Evolutionary conservation across 441 rosid genomes (phyloP), one percentile per base, ranked within the genome.

Genomic region (Hypseocharis bilobata): DNA sequence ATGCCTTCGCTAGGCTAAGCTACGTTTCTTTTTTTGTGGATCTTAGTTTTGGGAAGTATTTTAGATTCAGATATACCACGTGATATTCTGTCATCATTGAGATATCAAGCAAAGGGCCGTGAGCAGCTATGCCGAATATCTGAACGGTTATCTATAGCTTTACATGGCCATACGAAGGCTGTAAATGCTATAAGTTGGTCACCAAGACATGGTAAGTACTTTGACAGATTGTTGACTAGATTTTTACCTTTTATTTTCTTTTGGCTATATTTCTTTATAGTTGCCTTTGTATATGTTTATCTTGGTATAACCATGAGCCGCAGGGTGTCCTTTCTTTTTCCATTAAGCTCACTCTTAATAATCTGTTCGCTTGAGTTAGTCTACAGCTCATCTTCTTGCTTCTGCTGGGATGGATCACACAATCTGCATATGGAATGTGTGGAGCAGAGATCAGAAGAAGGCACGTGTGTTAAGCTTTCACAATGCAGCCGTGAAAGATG

Each of bases 321-420:
- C 56, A 0, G 23, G 17, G 17, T 22, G 17, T 4, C 56, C 56
- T 49, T n/a, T 49, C 6, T 49, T 17, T 17, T 13, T 13, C 22
- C n/a, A 22, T 49, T 16, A 16, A 47, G 19, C 44, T 32, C 57
- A 11, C 66, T 60, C 80, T 77, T 72, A 73, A 76, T 80, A 74
- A 81, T 76, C 67, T 76, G 80, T 81, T 81, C 77, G 75, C 74
- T 73, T 65, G 79, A 76, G 73, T 74, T 80, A 49, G 82, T 84
- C 38, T 84, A 74, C 92, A 86, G 96, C 83, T 82, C 89, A 88
- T 71, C 93, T 89, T 73, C 94, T 89, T 78, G 94, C 94, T 72
- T 89, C 92, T 70, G 89, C 88, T 67, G 94, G 94, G 52, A 78
- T 88, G 72, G 94, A 90, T 78, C 85, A 80, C 57, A 70, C 79